These are phyloP conservation scores for Gracilaria domingensis DNA, from an alignment of 23 red algal species.

Conservation along the genomic window DNA sequence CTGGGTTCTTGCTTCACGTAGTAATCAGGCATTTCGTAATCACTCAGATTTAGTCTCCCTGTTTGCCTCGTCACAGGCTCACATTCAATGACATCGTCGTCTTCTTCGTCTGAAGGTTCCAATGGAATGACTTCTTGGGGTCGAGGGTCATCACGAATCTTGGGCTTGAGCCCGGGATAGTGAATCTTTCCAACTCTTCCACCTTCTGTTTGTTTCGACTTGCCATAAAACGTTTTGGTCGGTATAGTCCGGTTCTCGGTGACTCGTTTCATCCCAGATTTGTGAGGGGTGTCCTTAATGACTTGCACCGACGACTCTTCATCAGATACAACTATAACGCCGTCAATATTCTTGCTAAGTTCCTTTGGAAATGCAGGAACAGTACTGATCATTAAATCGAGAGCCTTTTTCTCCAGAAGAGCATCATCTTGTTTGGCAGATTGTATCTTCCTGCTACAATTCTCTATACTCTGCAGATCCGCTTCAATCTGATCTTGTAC, in stretches of 20 bases:
- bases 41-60: not conserved
- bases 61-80: not conserved
- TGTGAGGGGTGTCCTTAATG: not conserved
- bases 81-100: conserved; percentile 3
- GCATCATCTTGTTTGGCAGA: not conserved
- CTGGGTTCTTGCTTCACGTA: not conserved
- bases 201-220: not conserved
- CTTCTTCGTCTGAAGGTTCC: conserved; percentile 24
- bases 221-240: conserved; percentile 6
- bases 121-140: not conserved
- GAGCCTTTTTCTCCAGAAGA: not conserved
- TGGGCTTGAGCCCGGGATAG: not conserved
- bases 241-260: not conserved
- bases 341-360: not conserved
- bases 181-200: not conserved
- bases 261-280: conserved; percentile 20
- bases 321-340: not conserved
- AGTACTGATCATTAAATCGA: not conserved
- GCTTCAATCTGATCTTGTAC: not conserved
- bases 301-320: not conserved
- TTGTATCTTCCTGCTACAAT: not conserved
- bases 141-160: not conserved
- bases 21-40: not conserved
- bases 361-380: conserved; percentile 4
- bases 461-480: not conserved